Base-by-base conservation (phyloP, 75 land plant species). In the Selaginella tamariscina region DNA sequence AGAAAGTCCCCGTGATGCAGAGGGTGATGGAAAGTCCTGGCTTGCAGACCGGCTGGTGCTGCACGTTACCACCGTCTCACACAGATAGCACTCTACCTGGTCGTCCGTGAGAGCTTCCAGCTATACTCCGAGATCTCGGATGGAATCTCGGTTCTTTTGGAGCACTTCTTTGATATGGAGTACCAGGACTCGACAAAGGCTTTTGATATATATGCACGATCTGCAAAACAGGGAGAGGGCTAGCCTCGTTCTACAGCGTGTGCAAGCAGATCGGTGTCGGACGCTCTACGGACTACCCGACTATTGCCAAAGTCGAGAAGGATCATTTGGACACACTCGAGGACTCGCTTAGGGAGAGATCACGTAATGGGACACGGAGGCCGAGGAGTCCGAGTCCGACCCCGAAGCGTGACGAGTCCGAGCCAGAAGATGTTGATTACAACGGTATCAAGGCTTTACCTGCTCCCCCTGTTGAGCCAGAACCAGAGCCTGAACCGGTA, bases 91-190 rank as follows among this genome's bases (percentile, higher is more conserved):
- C 78, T 95, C 2, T 85, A 95, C 65, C 76, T 82, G 9, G 44
- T 91, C 1, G 79, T 91, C 21, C 71, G 60, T 29, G 98, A 94
- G 55, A 94, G 82, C 71, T 87, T 90, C 60, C 84, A 82, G 33
- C 74, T 95, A 0, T 91, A 95, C 77, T 62, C 60, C 11, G 91
- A 91, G 70, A 70, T 95, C 23, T 70, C 82, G 32, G 90, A 86
- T 32, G 89, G 81, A 0, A 55, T 86, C 64, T 80, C 85, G 1
- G 67, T 86, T 1, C 67, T 92, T 55, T 80, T 92, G 2, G 97
- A 92, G 56, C 78, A 70, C 28, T 92, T 92, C 64, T 81, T 79
- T 32, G 95, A 92, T 18, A 89, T 92, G 97, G 95, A 86, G 55
- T 83, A 86, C 60, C 56, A 63, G 5, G 86, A 84, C 32, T 79